Evolutionary conservation across 129 eudicot species (phyloP).

Genomic region (Daucus carota): DH1_v3.0 NC_030382.2:53981001-53981500

Average conservation of each 20-base stretch:
- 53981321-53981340: slow-evolving; percentile 67
- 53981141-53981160: not conserved
- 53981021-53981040: not conserved
- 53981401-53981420: slow-evolving; percentile 44
- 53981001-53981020: not conserved
- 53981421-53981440: slow-evolving; percentile 65
- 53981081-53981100: not conserved
- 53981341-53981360: slow-evolving; percentile 59
- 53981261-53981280: not conserved
- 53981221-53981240: not conserved
- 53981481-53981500: too few relatives aligned
- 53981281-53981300: slow-evolving; percentile 13
- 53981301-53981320: slow-evolving; percentile 38
- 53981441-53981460: slow-evolving; percentile 60
- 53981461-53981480: slow-evolving; percentile 26
- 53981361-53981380: slow-evolving; percentile 30
- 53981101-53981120: not conserved
- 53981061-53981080: not conserved
- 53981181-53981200: not conserved
- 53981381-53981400: slow-evolving; percentile 61
- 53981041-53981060: slow-evolving; percentile 2
- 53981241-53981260: not conserved
- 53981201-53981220: not conserved
- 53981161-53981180: too few relatives aligned
- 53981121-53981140: not conserved